Percentiles rank a stretch among this genome's conserved stretches.
Evolutionary conservation across 2,329 filamentous ascomycete species (phyloP).

Genomic region (Amphichorda felina): DNA sequence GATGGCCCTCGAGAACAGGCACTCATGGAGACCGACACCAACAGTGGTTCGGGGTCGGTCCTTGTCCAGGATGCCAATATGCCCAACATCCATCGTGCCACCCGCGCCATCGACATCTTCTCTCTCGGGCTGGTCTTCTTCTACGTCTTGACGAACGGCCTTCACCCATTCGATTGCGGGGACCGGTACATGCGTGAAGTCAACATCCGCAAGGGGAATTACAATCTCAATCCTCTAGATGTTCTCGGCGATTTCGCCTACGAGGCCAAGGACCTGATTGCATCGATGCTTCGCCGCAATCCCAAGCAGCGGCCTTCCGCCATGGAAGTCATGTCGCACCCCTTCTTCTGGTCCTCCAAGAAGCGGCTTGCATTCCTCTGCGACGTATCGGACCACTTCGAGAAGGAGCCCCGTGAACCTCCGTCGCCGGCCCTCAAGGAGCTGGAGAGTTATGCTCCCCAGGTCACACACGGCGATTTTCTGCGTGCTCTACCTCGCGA

Average conservation of each 20-base stretch:
- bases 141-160: conserved; percentile 89
- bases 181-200: conserved; percentile 93
- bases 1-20: neutral
- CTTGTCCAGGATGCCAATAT: conserved; percentile 44
- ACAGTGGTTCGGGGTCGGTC: conserved; percentile 48
- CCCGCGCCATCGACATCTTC: conserved; percentile 94
- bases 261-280: conserved; percentile 80
- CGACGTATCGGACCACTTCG: conserved; percentile 92
- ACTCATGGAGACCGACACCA: conserved; percentile 34
- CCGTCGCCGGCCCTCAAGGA: conserved; percentile 55
- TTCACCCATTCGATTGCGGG: conserved; percentile 88
- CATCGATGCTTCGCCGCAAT: conserved; percentile 56
- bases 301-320: conserved; percentile 56
- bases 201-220: conserved; percentile 87
- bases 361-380: conserved; percentile 89
- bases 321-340: conserved; percentile 74
- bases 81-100: conserved; percentile 61
- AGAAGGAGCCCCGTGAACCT: conserved; percentile 79
- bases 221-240: conserved; percentile 59
- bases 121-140: conserved; percentile 96
- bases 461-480: conserved; percentile 61
- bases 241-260: conserved; percentile 71
- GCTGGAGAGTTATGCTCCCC: conserved; percentile 40
- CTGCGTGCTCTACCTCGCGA: conserved; percentile 61
- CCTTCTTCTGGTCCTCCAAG: conserved; percentile 91